These are phyloP conservation scores for Coemansia sp. DNA, from an alignment of 192 early-diverging fungal genomes.

Conservation along the genomic window DNA sequence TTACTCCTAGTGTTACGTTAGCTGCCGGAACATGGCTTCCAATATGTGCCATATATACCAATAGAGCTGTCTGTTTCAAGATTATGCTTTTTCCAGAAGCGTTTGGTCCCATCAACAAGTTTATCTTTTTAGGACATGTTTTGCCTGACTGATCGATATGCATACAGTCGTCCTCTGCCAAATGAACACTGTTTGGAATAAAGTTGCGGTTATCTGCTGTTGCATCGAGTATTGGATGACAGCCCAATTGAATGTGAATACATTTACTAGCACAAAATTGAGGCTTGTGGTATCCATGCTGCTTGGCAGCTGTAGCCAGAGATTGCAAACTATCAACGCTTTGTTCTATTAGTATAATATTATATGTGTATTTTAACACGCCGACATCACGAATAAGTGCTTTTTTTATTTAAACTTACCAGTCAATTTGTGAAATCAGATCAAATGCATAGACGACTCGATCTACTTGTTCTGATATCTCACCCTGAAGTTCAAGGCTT, in stretches of 20 bases:
- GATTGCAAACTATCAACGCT: conserved; percentile 27
- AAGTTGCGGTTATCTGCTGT: conserved; percentile 64
- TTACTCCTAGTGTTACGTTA: conserved; percentile 67
- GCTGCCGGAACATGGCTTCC: conserved; percentile 87
- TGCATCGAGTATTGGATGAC: conserved; percentile 54
- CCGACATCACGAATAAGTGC: background rate
- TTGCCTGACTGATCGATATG: conserved; percentile 1
- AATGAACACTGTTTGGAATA: conserved; percentile 68
- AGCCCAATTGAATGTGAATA: conserved; percentile 26
- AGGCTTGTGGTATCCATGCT: conserved; percentile 32
- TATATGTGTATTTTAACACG: too few relatives aligned
- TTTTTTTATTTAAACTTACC: conserved; percentile 47
- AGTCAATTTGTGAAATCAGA: conserved; percentile 40
- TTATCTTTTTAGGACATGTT: conserved; percentile 37
- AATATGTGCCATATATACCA: conserved; percentile 86
- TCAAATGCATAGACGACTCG: conserved; percentile 62
- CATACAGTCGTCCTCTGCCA: conserved; percentile 45
- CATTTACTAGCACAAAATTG: conserved; percentile 13
- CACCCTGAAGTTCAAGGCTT: conserved; percentile 68
- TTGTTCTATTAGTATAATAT: background rate
- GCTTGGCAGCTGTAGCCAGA: conserved; percentile 17
- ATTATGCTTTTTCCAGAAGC: conserved; percentile 80
- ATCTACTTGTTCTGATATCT: conserved; percentile 60
- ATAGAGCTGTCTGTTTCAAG: conserved; percentile 74
- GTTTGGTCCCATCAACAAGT: conserved; percentile 82